Base-by-base conservation (phyloP, 2,329 filamentous ascomycete genomes). In the Botrytis deweyae region DNA sequence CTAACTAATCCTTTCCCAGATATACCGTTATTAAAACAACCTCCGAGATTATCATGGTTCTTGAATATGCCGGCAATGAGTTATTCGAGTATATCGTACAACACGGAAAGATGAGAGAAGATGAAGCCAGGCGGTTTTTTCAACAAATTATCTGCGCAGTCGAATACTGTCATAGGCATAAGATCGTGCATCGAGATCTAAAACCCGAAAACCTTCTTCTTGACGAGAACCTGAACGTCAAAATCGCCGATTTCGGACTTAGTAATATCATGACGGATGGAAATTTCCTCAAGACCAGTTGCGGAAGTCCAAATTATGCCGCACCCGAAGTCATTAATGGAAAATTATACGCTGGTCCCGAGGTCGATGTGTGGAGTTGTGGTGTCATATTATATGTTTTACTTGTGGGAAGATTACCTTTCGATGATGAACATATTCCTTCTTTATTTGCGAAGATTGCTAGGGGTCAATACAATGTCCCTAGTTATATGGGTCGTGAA, bases 221-320 rank as follows among this genome's bases (percentile, higher is more conserved):
- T 70, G 96, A 99, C 84, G 93, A 97, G 77, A 92, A 97, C 74
- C 91, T 97, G 81, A 98, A 99, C 80, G 95, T 99, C 84, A 99
- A 99, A 86, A 99, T 99, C 84, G 96, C 96, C 80, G 96, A 99
- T 84, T 99, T 99, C 79, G 96, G 96, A 74, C 87, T 99, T 73
- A 98, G 95, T 86, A 99, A 99, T 82, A 99, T 99, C 84, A 99
- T 99, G 96, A 98, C 96, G 0, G 96, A 99, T 82, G 96, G 96
- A 40, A 99, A 99, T 82, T 99, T 99, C 82, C 89, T 99, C 80
- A 98, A 98, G 85, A 99, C 96, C 1, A 98, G 95, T 82, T 99
- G 96, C 80, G 96, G 96, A 71, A 98, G 95, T 81, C 96, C 96
- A 61, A 99, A 99, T 83, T 99, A 99, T 83, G 96, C 96, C 20